Base-by-base conservation (phyloP, 768 basidiomycete genomes). In the Russula vinacea region DNA sequence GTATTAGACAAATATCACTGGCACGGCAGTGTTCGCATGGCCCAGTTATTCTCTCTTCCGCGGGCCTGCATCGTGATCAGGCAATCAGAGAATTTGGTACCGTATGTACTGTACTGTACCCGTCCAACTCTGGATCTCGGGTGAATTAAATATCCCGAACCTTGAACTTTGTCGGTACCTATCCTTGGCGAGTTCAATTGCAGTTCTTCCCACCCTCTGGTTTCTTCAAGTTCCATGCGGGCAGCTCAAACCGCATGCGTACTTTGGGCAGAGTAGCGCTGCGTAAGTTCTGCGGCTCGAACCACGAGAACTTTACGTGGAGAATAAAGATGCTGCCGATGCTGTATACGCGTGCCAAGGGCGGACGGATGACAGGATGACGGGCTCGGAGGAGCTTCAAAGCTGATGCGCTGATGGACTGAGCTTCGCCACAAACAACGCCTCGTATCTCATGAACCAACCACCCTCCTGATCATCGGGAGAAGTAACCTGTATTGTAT, bases 141-240 rank as follows among this genome's bases (percentile, higher is more conserved):
- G 45, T 35, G 57, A 58, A 58, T 24, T 11, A 37, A 16, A 47
- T 22, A 47, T 37, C 57, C 57, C 17, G 56, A 57, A 57, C 7
- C 13, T 57, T 57, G 29, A 57, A 57, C 29, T 33, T 45, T 45
- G 26, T 57, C 42, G 42, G 56, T 11, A 45, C 29, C 26, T 57
- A 16, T 44, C 29, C 14, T n/a, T n/a, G 19, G 42, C 29, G 14
- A 37, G 35, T 26, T 16, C 24, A 22, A n/a, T 47, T 47, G 29
- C 29, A 7, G 35, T 35, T 35, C 8, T 10, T 35, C 47, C 22
- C 47, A 49, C 24, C 47, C 47, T 14, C 13, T 11, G 47, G 22
- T 2, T 24, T 16, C 14, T 26, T 26, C 14, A 50, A 6, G 24
- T 26, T 49, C 7, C 22, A 49, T 13, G 22, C 22, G 47, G 22